Base-by-base conservation (phyloP, 2,329 filamentous ascomycete genomes). In the Colletotrichum eleusines region DNA sequence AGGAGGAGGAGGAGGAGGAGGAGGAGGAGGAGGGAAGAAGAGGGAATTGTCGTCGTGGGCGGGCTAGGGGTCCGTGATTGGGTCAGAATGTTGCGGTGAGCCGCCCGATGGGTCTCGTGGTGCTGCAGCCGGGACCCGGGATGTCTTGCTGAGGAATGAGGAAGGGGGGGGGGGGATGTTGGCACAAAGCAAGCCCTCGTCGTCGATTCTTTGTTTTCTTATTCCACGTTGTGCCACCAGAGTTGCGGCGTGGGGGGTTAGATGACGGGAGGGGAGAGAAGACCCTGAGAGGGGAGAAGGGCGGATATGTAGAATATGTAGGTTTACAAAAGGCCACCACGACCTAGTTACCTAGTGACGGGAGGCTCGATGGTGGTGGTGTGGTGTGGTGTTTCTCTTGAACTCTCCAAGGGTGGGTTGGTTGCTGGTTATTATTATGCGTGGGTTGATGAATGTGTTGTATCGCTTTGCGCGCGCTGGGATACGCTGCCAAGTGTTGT, bases 71-170 rank as follows among this genome's bases (percentile, higher is more conserved):
- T 51, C 20, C 63, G 68, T 71, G 63, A 71, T 71, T 71, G 68
- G 68, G 31, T 71, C 68, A 71, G 63, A 26, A 71, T 71, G 68
- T 71, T 71, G 68, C 68, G 68, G 68, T 71, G 68, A 71, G 63
- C 54, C 64, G 68, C 63, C 68, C 42, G 42, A 44, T 11, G 65
- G 44, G 68, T 63, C 68, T 68, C 63, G 68, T 71, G 68, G 68
- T 63, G 63, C 63, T 58, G 63, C 63, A 71, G 51, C 68, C 57
- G 63, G 68, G 68, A 71, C 68, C 68, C 66, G 57, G 68, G 68
- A 71, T 71, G 68, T 71, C 68, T 71, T 71, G 68, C 68, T 67
- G 63, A 67, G 68, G 68, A 71, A 71, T 71, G 68, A 59, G 65
- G 66, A 44, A 44, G 42, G 7, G 55, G 40, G 26, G 20, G 11